phyloP scores from a whole-genome alignment of 768 basidiomycete species.

The Rhodotorula sphaerocarpa region DNA sequence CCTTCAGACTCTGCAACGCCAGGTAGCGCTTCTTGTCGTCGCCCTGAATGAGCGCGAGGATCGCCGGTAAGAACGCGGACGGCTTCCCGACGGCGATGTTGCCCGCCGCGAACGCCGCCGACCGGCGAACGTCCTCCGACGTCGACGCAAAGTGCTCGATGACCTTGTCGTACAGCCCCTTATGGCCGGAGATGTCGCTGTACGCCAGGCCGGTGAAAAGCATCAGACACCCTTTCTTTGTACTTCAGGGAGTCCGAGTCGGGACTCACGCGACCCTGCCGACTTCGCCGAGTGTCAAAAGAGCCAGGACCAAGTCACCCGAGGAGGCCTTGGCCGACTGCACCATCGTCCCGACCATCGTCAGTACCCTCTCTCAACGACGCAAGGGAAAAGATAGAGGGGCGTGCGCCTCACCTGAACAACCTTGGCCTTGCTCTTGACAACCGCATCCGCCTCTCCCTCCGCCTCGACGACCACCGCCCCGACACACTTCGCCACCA shows the following conservation, averaged over 20 bases:
- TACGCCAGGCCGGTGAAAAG: slow-evolving; percentile 13
- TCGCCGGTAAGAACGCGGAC: slow-evolving; percentile 71
- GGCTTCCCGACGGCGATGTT: slow-evolving; percentile 94
- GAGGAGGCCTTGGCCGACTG: slow-evolving; percentile 50
- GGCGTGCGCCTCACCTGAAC: slow-evolving; percentile 67
- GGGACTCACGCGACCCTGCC: slow-evolving; percentile 56
- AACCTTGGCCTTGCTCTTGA: slow-evolving; percentile 73
- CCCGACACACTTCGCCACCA: slow-evolving; percentile 77
- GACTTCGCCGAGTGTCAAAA: slow-evolving; percentile 84
- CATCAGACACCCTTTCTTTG: no score
- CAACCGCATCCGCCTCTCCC: slow-evolving; percentile 67
- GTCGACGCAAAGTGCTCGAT: slow-evolving; percentile 67
- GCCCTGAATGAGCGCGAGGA: slow-evolving; percentile 54
- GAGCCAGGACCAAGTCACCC: slow-evolving; percentile 65
- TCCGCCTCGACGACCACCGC: slow-evolving; percentile 66
- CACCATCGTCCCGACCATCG: no score
- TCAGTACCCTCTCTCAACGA: neutral
- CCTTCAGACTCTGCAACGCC: slow-evolving; percentile 85
- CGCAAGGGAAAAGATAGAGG: neutral
- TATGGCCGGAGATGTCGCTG: slow-evolving; percentile 73
- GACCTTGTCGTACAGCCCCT: slow-evolving; percentile 65
- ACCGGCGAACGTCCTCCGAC: slow-evolving; percentile 76
- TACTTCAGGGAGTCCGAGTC: neutral
- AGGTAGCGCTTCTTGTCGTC: slow-evolving; percentile 72
- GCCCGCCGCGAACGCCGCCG: slow-evolving; percentile 86